Evolutionary conservation across 73 alveolate genomes (phyloP).

Genomic region (Paramecium primaurelia): DNA sequence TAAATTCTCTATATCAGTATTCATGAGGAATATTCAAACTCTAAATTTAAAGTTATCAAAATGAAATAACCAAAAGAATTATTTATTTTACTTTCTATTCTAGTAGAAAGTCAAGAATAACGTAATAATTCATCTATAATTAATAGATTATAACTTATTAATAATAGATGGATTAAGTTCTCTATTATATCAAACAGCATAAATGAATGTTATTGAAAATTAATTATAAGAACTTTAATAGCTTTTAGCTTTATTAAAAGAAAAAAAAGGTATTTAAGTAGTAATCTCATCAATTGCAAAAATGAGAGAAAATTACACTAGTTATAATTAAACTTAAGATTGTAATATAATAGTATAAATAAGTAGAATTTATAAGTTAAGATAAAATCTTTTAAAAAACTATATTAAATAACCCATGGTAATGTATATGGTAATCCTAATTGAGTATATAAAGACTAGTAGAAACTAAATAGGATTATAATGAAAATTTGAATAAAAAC

Average conservation of each 20-base stretch:
- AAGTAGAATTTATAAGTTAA: neutral
- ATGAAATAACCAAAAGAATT: neutral
- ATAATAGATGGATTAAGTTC: conserved; percentile 17
- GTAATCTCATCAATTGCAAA: conserved; percentile 10
- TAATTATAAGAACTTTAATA: neutral
- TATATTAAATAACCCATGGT: neutral
- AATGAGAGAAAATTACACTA: neutral
- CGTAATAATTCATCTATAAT: neutral
- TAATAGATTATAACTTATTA: neutral
- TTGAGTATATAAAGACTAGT: neutral
- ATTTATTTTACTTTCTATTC: neutral
- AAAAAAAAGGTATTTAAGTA: neutral
- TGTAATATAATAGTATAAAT: neutral
- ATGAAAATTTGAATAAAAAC: neutral
- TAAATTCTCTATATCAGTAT: neutral
- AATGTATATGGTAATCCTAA: neutral
- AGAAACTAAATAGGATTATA: neutral
- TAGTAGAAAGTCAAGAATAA: neutral
- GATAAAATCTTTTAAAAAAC: conserved; percentile 7
- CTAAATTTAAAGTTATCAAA: neutral
- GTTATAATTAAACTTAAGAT: neutral
- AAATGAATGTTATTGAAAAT: neutral
- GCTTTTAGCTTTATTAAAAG: neutral
- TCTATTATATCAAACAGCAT: neutral
- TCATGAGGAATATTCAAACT: neutral